Evolutionary conservation across 129 eudicot species (phyloP).

Genomic region (Saposhnikovia divaricata): DNA sequence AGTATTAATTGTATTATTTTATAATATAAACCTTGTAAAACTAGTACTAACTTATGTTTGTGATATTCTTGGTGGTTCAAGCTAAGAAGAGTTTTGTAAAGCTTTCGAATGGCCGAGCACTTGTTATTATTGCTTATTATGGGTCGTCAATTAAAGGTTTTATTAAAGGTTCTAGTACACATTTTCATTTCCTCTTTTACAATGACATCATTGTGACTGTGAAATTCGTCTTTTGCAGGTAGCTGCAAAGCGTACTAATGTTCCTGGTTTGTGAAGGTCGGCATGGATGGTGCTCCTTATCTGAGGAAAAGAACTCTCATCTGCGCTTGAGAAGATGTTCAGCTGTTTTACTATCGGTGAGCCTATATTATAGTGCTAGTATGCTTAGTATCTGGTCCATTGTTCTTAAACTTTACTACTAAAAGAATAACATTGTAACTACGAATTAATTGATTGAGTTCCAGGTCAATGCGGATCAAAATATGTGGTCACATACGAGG

Average conservation of each 20-base stretch:
- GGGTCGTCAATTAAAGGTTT: too few species aligned
- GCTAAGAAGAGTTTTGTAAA: slow-evolving; percentile 33
- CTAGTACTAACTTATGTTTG: too few species aligned
- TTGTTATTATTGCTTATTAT: slow-evolving; percentile 30
- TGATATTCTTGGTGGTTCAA: slow-evolving; percentile 30
- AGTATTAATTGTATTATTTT: too few species aligned
- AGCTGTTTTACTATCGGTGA: slow-evolving; percentile 80
- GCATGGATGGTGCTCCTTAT: slow-evolving; percentile 99
- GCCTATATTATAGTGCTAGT: background rate
- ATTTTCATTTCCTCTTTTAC: too few species aligned
- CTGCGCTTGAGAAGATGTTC: slow-evolving; percentile 90
- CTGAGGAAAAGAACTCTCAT: slow-evolving; percentile 83
- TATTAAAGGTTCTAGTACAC: too few species aligned
- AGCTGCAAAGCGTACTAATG: too few species aligned
- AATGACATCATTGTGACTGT: too few species aligned
- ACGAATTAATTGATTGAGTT: background rate
- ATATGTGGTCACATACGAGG: slow-evolving; percentile 83
- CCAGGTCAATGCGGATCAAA: slow-evolving; percentile 88
- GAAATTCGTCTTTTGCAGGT: too few species aligned
- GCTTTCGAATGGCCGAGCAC: slow-evolving; percentile 31
- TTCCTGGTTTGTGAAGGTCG: slow-evolving; percentile 75
- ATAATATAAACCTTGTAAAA: too few species aligned
- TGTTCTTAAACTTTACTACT: background rate
- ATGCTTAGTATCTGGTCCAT: background rate
- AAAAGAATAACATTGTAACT: background rate